These are phyloP conservation scores for Zhuliangozyma parablackwelliae DNA, from an alignment of 1,139 yeast genomes.

Conservation along the genomic window DNA sequence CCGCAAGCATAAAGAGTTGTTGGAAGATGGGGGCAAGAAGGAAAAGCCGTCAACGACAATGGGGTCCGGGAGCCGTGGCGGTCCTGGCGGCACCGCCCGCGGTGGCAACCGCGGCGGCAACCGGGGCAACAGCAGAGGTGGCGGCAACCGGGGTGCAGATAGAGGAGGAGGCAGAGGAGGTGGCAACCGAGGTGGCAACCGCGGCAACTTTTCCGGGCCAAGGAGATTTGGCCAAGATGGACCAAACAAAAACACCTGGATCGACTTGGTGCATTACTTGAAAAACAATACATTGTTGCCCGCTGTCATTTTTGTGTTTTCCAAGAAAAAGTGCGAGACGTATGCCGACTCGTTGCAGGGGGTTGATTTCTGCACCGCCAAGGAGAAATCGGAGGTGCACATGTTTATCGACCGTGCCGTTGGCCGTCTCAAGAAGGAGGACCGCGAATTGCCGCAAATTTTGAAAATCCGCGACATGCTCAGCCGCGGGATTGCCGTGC, in stretches of 20 bases:
- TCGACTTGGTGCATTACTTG: conserved; percentile 67
- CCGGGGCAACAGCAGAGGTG: conserved; percentile 19
- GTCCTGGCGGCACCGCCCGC: conserved; percentile 43
- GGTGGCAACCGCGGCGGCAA: conserved; percentile 31
- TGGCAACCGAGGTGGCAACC: conserved; percentile 20
- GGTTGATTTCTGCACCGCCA: conserved; percentile 74
- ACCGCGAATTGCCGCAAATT: conserved; percentile 89
- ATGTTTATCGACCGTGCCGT: conserved; percentile 91
- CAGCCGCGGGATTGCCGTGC: conserved; percentile 91
- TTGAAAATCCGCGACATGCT: conserved; percentile 74
- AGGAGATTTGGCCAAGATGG: conserved; percentile 51
- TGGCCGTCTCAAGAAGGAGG: conserved; percentile 83
- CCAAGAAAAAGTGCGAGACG: conserved; percentile 89
- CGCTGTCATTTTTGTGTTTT: conserved; percentile 88
- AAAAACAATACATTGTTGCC: conserved; percentile 70
- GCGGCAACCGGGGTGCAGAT: conserved; percentile 26
- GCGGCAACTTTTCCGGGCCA: conserved; percentile 26
- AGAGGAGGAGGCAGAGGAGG: conserved; percentile 15
- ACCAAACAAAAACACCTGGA: conserved; percentile 79
- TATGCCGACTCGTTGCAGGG: conserved; percentile 77
- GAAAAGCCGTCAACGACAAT: conserved; percentile 31
- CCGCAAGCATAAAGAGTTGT: conserved; percentile 52
- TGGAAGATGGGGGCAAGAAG: conserved; percentile 29
- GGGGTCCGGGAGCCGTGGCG: conserved; percentile 43
- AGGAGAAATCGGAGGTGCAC: conserved; percentile 85